Evolutionary conservation across 2,329 filamentous ascomycete genomes (phyloP).

Genomic region (Zymoseptoria tritici): DNA sequence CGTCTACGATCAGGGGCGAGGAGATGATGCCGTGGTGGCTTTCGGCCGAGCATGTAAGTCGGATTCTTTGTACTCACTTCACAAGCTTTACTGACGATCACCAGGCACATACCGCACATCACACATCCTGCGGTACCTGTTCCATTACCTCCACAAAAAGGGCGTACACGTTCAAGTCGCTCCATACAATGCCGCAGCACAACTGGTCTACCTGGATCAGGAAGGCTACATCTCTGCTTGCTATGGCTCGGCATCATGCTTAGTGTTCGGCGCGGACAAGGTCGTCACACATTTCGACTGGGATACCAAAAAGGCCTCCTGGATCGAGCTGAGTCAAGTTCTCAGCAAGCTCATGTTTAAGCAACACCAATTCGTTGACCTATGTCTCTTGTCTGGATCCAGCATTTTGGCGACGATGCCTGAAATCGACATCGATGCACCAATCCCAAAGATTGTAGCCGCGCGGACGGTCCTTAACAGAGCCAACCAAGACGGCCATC

Average conservation of each 20-base stretch:
- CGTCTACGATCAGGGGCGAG: conserved; percentile 73
- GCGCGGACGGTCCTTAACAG: conserved; percentile 69
- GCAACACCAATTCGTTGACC: conserved; percentile 70
- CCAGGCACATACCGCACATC: conserved; percentile 64
- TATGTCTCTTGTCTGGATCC: conserved; percentile 48
- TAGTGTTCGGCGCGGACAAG: conserved; percentile 78
- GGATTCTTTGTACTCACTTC: neutral
- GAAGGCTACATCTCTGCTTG: conserved; percentile 64
- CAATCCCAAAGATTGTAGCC: conserved; percentile 55
- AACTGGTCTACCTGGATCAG: conserved; percentile 74
- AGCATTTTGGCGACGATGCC: conserved; percentile 61
- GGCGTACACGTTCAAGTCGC: conserved; percentile 71
- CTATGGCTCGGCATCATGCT: conserved; percentile 75
- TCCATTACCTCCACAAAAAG: conserved; percentile 62
- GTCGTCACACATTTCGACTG: conserved; percentile 63
- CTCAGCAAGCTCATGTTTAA: conserved; percentile 58
- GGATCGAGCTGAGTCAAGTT: conserved; percentile 53
- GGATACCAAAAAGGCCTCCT: conserved; percentile 53
- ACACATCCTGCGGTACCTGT: conserved; percentile 68
- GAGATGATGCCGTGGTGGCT: conserved; percentile 71
- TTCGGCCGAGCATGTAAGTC: conserved; percentile 72
- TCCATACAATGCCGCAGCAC: conserved; percentile 75
- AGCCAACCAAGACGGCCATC: conserved; percentile 59
- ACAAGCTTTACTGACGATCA: conserved; percentile 12
- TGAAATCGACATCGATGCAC: conserved; percentile 49